A percentile compares a stretch with the other conserved stretches of the same genome.
phyloP scores from a whole-genome alignment of 2,329 filamentous ascomycete species.

The Talaromyces piceae region DNA sequence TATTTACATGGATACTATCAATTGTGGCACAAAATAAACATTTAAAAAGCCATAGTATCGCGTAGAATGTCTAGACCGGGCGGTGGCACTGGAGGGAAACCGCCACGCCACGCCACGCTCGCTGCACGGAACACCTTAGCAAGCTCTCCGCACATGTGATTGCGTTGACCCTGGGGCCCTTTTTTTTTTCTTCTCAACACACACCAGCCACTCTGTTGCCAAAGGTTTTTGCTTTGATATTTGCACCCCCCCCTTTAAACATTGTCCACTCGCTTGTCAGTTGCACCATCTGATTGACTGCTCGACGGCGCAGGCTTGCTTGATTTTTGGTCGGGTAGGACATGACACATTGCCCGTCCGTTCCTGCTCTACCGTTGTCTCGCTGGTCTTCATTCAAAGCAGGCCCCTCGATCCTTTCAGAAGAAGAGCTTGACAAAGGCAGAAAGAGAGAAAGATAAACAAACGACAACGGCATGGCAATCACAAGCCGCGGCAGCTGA shows the following conservation, averaged over 20 bases:
- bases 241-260: too few relatives aligned
- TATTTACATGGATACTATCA: neutral
- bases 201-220: neutral
- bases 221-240: neutral
- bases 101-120: neutral
- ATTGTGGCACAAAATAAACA: neutral
- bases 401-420: too few relatives aligned
- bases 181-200: neutral
- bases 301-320: neutral
- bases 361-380: neutral
- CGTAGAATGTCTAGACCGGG: neutral
- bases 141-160: constrained; percentile 11
- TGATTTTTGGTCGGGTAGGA: neutral
- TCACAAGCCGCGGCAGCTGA: neutral
- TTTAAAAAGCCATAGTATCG: too few relatives aligned
- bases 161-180: neutral
- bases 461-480: neutral
- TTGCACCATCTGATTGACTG: neutral
- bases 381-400: too few relatives aligned
- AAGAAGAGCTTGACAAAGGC: too few relatives aligned
- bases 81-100: neutral
- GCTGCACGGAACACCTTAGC: constrained; percentile 1
- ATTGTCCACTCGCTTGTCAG: neutral
- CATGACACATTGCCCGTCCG: neutral
- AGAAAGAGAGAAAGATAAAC: neutral